These are phyloP conservation scores for Liquidambar formosana DNA, from an alignment of 164 flowering plant genomes.

Conservation along the genomic window DNA sequence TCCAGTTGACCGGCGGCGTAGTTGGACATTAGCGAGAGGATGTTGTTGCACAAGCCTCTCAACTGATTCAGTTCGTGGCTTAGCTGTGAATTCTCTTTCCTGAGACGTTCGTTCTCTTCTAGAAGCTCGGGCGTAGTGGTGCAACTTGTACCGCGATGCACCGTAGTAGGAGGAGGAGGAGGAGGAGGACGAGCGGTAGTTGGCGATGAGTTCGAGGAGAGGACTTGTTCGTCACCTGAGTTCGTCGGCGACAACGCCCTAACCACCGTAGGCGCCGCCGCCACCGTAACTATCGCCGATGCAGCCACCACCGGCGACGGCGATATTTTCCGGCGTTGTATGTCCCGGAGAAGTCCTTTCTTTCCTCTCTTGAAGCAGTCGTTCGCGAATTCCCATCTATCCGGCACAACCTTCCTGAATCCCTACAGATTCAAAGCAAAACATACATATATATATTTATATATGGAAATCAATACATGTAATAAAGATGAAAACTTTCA, in stretches of 20 bases:
- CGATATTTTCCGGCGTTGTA: constrained; percentile 67
- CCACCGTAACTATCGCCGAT: constrained; percentile 18
- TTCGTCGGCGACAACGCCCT: constrained; percentile 43
- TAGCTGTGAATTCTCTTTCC: constrained; percentile 43
- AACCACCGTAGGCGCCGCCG: constrained; percentile 12
- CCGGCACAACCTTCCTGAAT: constrained; percentile 73
- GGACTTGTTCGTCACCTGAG: constrained; percentile 64
- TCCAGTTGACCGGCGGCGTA: constrained; percentile 37
- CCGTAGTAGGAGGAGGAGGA: constrained; percentile 4
- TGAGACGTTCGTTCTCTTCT: constrained; percentile 62
- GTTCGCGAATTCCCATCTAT: constrained; percentile 89
- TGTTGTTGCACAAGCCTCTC: constrained; percentile 44
- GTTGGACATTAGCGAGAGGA: constrained; percentile 41
- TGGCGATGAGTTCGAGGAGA: constrained; percentile 60
- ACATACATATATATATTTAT: neutral
- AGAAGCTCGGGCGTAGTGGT: constrained; percentile 44
- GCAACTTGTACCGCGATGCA: constrained; percentile 31
- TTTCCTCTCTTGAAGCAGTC: constrained; percentile 73
- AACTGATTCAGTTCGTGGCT: constrained; percentile 47
- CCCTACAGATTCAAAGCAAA: constrained; percentile 34
- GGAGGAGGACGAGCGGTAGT: too few species aligned
- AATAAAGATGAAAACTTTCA: neutral
- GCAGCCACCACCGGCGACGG: constrained; percentile 15
- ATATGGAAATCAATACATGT: neutral
- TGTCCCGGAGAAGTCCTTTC: constrained; percentile 64